phyloP scores from a whole-genome alignment of 805 yeast species.

The Alloascoidea africana region DNA sequence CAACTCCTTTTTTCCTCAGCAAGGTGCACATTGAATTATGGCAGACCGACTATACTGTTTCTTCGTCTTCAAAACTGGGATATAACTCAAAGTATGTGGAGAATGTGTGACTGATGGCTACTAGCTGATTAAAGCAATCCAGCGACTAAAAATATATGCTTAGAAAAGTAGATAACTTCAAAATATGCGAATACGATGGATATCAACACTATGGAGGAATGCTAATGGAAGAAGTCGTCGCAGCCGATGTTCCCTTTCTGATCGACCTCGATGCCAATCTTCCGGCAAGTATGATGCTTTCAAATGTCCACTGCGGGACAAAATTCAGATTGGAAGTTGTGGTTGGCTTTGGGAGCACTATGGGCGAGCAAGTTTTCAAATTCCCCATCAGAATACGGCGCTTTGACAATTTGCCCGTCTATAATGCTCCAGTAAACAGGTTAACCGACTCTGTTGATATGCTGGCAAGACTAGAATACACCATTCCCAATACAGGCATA shows the following conservation, averaged over 20 bases:
- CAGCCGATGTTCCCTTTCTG: conserved; percentile 43
- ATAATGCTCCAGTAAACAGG: conserved; percentile 34
- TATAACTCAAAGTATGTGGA: too few relatives aligned
- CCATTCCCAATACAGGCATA: conserved; percentile 35
- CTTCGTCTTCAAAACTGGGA: neutral
- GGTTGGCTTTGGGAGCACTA: conserved; percentile 4
- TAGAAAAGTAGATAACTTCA: neutral
- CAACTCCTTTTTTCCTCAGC: neutral
- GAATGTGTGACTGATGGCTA: too few relatives aligned
- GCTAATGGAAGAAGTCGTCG: conserved; percentile 16
- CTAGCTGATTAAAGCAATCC: too few relatives aligned
- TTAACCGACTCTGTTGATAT: conserved; percentile 30
- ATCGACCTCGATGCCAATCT: conserved; percentile 40
- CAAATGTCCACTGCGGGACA: conserved; percentile 3
- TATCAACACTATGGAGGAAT: neutral
- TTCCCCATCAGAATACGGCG: conserved; percentile 40
- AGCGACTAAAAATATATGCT: neutral
- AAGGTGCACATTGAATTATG: neutral
- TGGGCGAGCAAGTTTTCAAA: conserved; percentile 10
- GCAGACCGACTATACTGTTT: neutral
- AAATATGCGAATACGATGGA: neutral
- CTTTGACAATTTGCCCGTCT: conserved; percentile 42
- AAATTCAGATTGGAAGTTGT: neutral
- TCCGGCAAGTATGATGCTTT: conserved; percentile 30
- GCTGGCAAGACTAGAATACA: conserved; percentile 28